Evolutionary conservation across 1,139 yeast genomes (phyloP).

Genomic region (Yamadazyma epiphylla): DNA sequence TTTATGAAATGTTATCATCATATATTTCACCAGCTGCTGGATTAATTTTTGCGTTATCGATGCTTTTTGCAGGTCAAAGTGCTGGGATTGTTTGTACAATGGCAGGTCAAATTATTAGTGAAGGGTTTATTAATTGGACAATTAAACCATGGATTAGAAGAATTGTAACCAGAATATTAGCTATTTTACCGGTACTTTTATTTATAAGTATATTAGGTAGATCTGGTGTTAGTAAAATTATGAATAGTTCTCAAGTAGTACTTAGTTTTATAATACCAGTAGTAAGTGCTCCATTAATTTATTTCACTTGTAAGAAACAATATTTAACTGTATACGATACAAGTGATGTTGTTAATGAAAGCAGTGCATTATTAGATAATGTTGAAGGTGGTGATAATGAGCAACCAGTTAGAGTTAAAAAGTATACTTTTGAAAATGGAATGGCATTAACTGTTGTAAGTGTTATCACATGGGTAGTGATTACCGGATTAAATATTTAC

Average conservation of each 20-base stretch:
- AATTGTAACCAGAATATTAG: conserved; percentile 64
- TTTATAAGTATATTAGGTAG: conserved; percentile 65
- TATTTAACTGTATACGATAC: conserved; percentile 51
- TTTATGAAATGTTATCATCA: conserved; percentile 56
- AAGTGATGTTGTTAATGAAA: conserved; percentile 14
- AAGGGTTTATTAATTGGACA: conserved; percentile 78
- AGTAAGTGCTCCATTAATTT: conserved; percentile 72
- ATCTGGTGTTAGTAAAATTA: conserved; percentile 62
- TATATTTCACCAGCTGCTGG: conserved; percentile 72
- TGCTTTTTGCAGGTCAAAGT: conserved; percentile 73
- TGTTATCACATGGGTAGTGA: conserved; percentile 63
- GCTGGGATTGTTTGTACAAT: conserved; percentile 87
- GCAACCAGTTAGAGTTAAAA: conserved; percentile 10
- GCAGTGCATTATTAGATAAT: conserved; percentile 13
- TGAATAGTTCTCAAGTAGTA: conserved; percentile 74
- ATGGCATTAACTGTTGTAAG: conserved; percentile 50
- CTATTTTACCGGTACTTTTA: conserved; percentile 67
- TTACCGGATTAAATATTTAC: conserved; percentile 70
- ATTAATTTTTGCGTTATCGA: conserved; percentile 65
- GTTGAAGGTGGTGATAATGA: conserved; percentile 1
- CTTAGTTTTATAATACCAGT: conserved; percentile 67
- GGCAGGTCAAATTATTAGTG: conserved; percentile 83
- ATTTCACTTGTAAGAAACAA: conserved; percentile 59
- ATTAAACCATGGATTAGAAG: conserved; percentile 73
- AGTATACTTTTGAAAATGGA: conserved; percentile 61